Conservation (phyloP, 495 filamentous ascomycete species). For the Immersiella caudata region DNA sequence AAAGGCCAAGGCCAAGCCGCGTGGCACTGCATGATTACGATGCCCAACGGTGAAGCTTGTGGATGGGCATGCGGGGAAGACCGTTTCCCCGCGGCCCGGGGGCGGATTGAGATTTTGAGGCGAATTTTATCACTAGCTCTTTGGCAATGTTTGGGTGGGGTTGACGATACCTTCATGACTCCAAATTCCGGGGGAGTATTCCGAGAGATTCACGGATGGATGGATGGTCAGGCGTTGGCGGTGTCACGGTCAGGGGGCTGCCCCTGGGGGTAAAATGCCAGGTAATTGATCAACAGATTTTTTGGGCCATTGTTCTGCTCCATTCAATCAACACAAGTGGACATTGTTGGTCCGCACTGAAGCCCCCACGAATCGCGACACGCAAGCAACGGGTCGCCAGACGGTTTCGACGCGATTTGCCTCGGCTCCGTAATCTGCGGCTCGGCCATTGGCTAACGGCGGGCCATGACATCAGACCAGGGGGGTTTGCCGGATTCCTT, state of each 20-base stretch:
- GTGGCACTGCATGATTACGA: conserved; percentile 42
- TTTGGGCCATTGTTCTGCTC: neutral
- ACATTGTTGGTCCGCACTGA: neutral
- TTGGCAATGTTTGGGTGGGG: conserved; percentile 2
- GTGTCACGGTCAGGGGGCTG: conserved; percentile 2
- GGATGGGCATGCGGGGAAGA: neutral
- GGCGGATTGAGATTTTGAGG: conserved; percentile 7
- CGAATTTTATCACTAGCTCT: conserved; percentile 12
- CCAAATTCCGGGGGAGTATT: neutral
- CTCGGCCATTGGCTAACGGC: conserved; percentile 19
- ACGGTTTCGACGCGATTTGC: conserved; percentile 10
- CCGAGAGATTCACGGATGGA: neutral
- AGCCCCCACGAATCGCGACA: conserved; percentile 9
- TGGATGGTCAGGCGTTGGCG: conserved; percentile 14
- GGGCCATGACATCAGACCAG: conserved; percentile 21
- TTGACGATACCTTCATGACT: conserved; percentile 1
- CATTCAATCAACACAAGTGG: neutral
- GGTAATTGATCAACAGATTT: neutral
- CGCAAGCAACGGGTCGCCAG: neutral
- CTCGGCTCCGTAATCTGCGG: conserved; percentile 12
- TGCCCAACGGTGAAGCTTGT: neutral
- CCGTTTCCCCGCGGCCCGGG: neutral
- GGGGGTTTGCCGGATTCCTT: conserved; percentile 4
- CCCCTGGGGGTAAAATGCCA: neutral
- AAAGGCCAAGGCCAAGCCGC: conserved; percentile 82